A percentile compares a stretch with the other conserved stretches of the same genome.
Evolutionary conservation across 139 green algal species (phyloP).

Genomic region (Chlamydomonas sp.): DNA sequence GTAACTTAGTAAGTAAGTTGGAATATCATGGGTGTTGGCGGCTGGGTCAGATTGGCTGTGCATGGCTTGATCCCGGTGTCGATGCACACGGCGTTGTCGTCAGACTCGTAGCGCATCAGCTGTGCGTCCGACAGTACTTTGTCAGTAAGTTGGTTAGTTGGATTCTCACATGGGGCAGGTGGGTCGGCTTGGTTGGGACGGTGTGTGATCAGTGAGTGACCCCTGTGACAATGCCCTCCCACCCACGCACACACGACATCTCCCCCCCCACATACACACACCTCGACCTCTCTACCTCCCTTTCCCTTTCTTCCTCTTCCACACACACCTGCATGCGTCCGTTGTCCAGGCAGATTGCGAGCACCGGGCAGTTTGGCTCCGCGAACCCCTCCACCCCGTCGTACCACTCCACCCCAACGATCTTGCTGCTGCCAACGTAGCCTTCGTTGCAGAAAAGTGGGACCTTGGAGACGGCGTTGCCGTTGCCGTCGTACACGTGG

Average conservation of each 20-base stretch:
- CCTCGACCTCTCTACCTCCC: constrained; percentile 56
- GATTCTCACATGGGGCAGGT: too few relatives aligned
- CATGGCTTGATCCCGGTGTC: constrained; percentile 57
- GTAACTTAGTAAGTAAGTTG: too few relatives aligned
- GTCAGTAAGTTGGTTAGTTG: too few relatives aligned
- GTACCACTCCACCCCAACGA: constrained; percentile 74
- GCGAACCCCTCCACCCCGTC: constrained; percentile 51
- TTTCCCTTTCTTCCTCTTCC: too few relatives aligned
- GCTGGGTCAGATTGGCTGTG: too few relatives aligned
- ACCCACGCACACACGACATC: not conserved
- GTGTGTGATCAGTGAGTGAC: too few relatives aligned
- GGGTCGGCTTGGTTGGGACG: too few relatives aligned
- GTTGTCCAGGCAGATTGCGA: constrained; percentile 64
- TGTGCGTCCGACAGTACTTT: too few relatives aligned
- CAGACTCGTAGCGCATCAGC: constrained; percentile 40
- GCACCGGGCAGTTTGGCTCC: constrained; percentile 54
- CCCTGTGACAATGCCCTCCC: not conserved
- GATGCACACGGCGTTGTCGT: constrained; percentile 62
- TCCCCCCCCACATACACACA: not conserved
- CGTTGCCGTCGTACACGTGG: constrained; percentile 68
- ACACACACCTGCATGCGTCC: constrained; percentile 64
- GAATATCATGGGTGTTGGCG: too few relatives aligned
- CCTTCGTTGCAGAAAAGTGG: constrained; percentile 59
- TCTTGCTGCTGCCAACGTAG: constrained; percentile 35
- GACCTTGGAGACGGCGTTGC: constrained; percentile 66